Evolutionary conservation across 768 basidiomycete genomes (phyloP), one percentile per base, ranked within the genome.

Genomic region (Xanthoconium stramineum): DNA sequence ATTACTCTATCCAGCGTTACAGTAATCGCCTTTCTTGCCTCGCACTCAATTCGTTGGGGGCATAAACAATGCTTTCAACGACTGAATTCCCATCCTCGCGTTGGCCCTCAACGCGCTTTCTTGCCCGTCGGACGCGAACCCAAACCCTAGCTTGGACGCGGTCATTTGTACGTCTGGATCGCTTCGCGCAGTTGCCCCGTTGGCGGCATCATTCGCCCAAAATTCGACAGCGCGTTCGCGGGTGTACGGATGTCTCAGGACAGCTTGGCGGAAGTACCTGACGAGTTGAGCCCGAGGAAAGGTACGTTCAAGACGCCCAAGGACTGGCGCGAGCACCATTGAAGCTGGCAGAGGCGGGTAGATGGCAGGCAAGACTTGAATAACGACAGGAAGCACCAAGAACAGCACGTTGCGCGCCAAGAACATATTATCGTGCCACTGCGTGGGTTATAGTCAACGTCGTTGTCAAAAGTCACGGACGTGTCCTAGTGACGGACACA

Each of bases 361-460:
- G 5, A 68, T 47, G 19, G 74, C 75, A 6, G 81, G 76, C 7
- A 76, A 50, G 48, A 75, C 59, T 65, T 80, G 77, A 11, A 84
- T 64, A 50, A 80, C 36, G 29, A 83, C 58, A 6, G 87, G 84
- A 3, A 89, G 74, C 32, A 77, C 8, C 53, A 88, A 73, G 71
- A 90, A 86, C 51, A 87, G 67, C 2, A 75, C 29, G 51, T 81
- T 79, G n/a, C 89, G 86, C 35, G 71, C 57, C 47, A 76, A 65
- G 65, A 80, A 78, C 37, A 85, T 70, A 29, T 65, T 74, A 66
- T 90, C 86, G 70, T 88, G 85, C 83, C 83, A 86, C 88, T 90
- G 48, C 14, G 17, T 53, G 20, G n/a, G n/a, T 48, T 30, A 44
- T 19, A 6, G 19, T 19, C 33, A 33, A 33, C 33, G 33, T 29